These are phyloP conservation scores for Colletotrichum kahawae DNA, from an alignment of 2,329 filamentous ascomycete genomes.

Conservation along the genomic window DNA sequence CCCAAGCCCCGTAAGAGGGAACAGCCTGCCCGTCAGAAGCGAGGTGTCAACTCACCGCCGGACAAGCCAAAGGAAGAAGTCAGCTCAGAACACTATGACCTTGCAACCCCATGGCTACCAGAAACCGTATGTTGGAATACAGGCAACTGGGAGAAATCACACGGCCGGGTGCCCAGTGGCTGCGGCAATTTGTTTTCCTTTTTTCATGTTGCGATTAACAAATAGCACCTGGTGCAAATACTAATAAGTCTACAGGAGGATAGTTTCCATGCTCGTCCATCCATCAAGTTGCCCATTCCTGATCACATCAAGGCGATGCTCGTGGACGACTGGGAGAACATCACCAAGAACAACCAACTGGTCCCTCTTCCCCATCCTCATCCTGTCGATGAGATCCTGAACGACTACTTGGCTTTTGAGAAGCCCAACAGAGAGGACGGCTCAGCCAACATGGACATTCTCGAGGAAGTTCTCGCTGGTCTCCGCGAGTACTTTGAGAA, in stretches of 20 bases:
- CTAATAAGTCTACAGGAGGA: slow-evolving; percentile 71
- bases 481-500: slow-evolving; percentile 95
- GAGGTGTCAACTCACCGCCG: background rate
- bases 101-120: background rate
- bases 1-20: background rate
- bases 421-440: slow-evolving; percentile 67
- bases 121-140: background rate
- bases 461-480: slow-evolving; percentile 87
- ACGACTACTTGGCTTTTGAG: slow-evolving; percentile 79
- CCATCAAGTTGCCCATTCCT: slow-evolving; percentile 84
- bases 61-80: background rate
- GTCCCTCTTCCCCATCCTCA: slow-evolving; percentile 81
- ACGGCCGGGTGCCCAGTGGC: slow-evolving; percentile 5
- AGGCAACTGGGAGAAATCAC: background rate
- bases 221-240: background rate
- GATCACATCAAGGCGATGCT: slow-evolving; percentile 90
- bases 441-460: slow-evolving; percentile 78
- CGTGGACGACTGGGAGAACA: slow-evolving; percentile 98
- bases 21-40: background rate
- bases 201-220: background rate
- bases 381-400: slow-evolving; percentile 78
- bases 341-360: slow-evolving; percentile 93
- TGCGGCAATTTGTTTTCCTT: background rate
- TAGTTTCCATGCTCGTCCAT: slow-evolving; percentile 80
- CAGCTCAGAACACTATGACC: background rate